These are phyloP conservation scores for Ocimum tenuiflorum DNA, from an alignment of 257 asterid species.

Conservation along the genomic window DNA sequence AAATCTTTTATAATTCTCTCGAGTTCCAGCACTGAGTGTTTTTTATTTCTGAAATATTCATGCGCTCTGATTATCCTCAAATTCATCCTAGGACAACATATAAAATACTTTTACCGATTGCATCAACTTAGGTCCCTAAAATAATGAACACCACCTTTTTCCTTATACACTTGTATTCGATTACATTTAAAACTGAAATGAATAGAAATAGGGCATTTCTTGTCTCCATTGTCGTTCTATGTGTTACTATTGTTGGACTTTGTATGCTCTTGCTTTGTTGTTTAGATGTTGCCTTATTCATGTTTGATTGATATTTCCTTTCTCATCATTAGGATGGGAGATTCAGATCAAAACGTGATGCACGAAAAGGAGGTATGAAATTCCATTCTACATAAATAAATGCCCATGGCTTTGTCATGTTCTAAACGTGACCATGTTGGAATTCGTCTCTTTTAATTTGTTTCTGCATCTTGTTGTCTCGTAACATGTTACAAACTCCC, in stretches of 20 bases:
- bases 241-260: slow-evolving; percentile 3
- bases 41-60: not conserved
- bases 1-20: no score
- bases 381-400: slow-evolving; percentile 12
- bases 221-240: not conserved
- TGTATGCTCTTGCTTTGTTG: slow-evolving; percentile 11
- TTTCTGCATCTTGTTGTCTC: not conserved
- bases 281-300: not conserved
- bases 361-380: slow-evolving; percentile 91
- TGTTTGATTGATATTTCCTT: slow-evolving; percentile 31
- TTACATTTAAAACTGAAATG: not conserved
- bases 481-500: not conserved
- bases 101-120: not conserved
- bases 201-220: not conserved
- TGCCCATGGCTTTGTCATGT: slow-evolving; percentile 8
- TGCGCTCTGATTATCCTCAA: not conserved
- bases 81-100: not conserved
- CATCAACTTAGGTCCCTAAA: not conserved
- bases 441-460: not conserved
- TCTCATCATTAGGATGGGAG: slow-evolving; percentile 80
- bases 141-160: not conserved
- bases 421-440: not conserved
- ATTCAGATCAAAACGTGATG: slow-evolving; percentile 94
- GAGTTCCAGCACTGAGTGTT: not conserved
- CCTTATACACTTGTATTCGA: not conserved